phyloP scores from a whole-genome alignment of 176 grass and related monocot genomes.

The Metroxylon sagu region DNA sequence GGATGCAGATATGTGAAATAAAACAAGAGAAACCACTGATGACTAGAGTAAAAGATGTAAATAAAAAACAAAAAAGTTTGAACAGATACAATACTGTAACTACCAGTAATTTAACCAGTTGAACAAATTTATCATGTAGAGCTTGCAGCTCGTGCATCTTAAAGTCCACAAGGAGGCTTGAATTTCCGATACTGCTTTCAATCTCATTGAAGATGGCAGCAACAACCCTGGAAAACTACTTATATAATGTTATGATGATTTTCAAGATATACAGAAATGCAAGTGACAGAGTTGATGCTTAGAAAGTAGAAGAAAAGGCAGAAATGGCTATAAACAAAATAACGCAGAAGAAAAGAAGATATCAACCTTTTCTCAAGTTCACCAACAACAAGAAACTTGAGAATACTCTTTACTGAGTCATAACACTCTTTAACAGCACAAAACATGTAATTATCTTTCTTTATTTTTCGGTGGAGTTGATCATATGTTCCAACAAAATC shows the following conservation, averaged over 20 bases:
- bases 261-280: slow-evolving; percentile 1
- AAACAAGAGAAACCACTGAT: slow-evolving; percentile 3
- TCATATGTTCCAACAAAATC: slow-evolving; percentile 63
- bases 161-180: slow-evolving; percentile 63
- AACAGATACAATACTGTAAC: slow-evolving; percentile 19
- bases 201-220: slow-evolving; percentile 51
- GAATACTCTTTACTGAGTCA: slow-evolving; percentile 52
- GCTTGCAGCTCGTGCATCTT: slow-evolving; percentile 56
- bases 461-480: slow-evolving; percentile 46
- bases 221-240: slow-evolving; percentile 56
- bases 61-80: slow-evolving; percentile 3
- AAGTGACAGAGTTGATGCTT: no score
- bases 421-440: slow-evolving; percentile 73
- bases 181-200: slow-evolving; percentile 55
- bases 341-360: slow-evolving; percentile 9
- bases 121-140: slow-evolving; percentile 49
- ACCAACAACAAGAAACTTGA: slow-evolving; percentile 53
- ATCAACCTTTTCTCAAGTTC: slow-evolving; percentile 63
- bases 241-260: slow-evolving; percentile 1
- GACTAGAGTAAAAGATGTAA: neutral
- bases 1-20: slow-evolving; percentile 20
- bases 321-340: slow-evolving; percentile 5
- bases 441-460: slow-evolving; percentile 80
- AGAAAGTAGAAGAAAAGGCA: neutral
- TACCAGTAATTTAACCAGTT: slow-evolving; percentile 68